Evolutionary conservation across 805 yeast genomes (phyloP), one percentile per base, ranked within the genome.

Genomic region (Candida anglica): DNA sequence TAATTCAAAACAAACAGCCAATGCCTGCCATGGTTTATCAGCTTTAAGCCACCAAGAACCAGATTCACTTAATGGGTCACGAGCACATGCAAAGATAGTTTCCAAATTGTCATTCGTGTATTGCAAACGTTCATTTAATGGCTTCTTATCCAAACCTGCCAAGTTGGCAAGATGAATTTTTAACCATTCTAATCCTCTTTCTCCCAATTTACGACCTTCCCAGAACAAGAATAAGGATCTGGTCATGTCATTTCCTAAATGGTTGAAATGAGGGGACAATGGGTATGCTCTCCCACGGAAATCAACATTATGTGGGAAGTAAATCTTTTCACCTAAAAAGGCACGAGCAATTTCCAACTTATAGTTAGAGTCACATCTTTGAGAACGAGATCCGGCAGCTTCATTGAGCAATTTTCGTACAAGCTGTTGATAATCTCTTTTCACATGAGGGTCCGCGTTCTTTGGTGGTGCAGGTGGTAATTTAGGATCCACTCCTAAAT

Each of bases 301-400:
- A 56, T 84, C 94, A 37, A 84, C 61, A 42, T 82, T 82, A 52
- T 85, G 91, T 6, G 94, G 93, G 64, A 84, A 84, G 51, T 73
- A 83, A 47, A 84, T 73, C 43, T 60, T 63, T 54, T 84, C 93
- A 16, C 94, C 94, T 37, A 73, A 83, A 60, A 58, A 82, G 0
- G 96, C 96, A 43, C 98, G 73, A 0, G 98, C 98, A 52, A 93
- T 87, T 58, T 93, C 98, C 33, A 93, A 63, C 56, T 87, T 93
- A 58, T 93, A 93, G 56, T 93, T 91, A 42, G 86, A 71, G 58
- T 89, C 97, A 64, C 98, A 93, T 57, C 98, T 77, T 54, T 81
- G 84, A 0, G 98, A 89, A 57, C 93, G 78, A 41, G 73, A 69
- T 15, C 81, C 67, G 8, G 84, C 75, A 40, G 79, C 79, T 27